Evolutionary conservation across 331 rosid species (phyloP).

Genomic region (Telfairia occidentalis): DNA sequence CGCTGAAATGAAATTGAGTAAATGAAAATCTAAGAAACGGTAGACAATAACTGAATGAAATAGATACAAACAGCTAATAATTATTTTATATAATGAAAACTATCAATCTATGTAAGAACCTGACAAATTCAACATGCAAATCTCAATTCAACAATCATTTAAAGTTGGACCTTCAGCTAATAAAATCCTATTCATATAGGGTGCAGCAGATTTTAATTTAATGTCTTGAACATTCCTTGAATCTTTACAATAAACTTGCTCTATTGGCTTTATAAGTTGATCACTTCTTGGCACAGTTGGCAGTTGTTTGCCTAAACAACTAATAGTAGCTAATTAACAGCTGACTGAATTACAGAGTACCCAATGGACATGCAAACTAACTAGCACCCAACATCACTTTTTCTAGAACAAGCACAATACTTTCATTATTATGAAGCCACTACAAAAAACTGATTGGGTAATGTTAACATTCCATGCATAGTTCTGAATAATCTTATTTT

Average conservation of each 20-base stretch:
- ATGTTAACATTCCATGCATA: neutral
- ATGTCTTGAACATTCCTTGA: neutral
- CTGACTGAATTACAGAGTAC: neutral
- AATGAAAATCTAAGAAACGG: slow-evolving; percentile 3
- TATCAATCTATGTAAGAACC: neutral
- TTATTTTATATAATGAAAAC: neutral
- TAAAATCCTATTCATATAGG: neutral
- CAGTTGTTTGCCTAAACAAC: neutral
- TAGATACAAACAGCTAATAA: neutral
- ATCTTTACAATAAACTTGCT: neutral
- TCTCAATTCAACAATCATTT: neutral
- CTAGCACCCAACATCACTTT: neutral
- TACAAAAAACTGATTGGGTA: neutral
- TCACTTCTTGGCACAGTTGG: neutral
- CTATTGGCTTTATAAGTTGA: neutral
- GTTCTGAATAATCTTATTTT: neutral
- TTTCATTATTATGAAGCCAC: neutral
- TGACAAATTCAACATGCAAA: neutral
- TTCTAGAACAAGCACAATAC: neutral
- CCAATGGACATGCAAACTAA: neutral
- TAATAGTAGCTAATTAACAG: neutral
- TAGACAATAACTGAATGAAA: neutral
- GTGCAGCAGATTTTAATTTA: too few species aligned
- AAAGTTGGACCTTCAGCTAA: neutral
- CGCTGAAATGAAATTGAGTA: slow-evolving; percentile 37